A percentile compares a stretch with the other conserved stretches of the same genome.
Evolutionary conservation across 305 asterid species (phyloP).

Genomic region (Fraxinus xanthoxyloides): DNA sequence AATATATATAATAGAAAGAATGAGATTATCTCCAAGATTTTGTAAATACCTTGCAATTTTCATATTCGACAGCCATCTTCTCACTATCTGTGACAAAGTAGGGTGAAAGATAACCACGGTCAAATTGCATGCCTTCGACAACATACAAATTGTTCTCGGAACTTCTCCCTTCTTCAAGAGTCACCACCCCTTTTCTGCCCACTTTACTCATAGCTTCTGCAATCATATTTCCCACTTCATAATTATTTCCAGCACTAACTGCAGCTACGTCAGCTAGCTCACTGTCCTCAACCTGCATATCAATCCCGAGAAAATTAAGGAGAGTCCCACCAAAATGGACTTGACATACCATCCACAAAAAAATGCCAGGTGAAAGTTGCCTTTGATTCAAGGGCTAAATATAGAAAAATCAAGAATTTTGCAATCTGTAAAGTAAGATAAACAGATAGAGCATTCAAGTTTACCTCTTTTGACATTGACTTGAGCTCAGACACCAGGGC

Average conservation of each 20-base stretch:
- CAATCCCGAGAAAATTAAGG: neutral
- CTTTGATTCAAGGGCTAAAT: neutral
- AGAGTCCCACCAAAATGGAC: neutral
- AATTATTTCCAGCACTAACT: slow-evolving; percentile 73
- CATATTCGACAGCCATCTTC: slow-evolving; percentile 48
- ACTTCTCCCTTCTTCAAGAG: slow-evolving; percentile 51
- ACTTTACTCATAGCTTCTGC: slow-evolving; percentile 56
- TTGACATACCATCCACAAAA: neutral
- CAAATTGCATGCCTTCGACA: slow-evolving; percentile 62
- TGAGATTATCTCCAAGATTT: neutral
- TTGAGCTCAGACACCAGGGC: slow-evolving; percentile 51
- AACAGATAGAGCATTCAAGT: neutral
- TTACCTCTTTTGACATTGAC: slow-evolving; percentile 53
- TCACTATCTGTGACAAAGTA: slow-evolving; percentile 51
- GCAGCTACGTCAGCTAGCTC: slow-evolving; percentile 96
- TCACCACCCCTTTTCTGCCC: slow-evolving; percentile 51
- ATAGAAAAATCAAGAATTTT: neutral
- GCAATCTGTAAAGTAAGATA: neutral
- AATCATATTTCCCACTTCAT: slow-evolving; percentile 53
- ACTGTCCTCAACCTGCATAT: slow-evolving; percentile 74
- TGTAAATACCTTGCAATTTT: slow-evolving; percentile 40
- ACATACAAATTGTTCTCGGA: slow-evolving; percentile 44
- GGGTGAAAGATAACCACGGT: slow-evolving; percentile 52
- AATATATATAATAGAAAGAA: neutral
- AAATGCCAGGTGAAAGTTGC: neutral